These are phyloP conservation scores for Trichoderma harzianum DNA, from an alignment of 2,329 filamentous ascomycete genomes.

Conservation along the genomic window DNA sequence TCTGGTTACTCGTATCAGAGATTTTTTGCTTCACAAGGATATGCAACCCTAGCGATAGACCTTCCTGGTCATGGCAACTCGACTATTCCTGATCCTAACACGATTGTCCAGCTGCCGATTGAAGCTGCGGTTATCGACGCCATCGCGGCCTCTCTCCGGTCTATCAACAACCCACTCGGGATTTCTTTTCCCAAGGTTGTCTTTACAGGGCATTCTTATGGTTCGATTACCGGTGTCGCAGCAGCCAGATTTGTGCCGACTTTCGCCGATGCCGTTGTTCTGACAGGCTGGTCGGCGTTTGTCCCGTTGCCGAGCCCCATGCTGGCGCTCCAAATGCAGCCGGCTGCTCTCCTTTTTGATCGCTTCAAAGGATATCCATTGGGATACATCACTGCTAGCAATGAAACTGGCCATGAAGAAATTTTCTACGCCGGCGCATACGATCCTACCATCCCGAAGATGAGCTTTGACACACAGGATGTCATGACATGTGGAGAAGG, in stretches of 20 bases:
- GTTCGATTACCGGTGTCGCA: neutral
- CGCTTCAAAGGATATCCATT: neutral
- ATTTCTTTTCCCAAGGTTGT: neutral
- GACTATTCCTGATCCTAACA: neutral
- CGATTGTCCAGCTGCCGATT: neutral
- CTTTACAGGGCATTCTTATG: neutral
- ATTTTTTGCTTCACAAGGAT: conserved; percentile 1
- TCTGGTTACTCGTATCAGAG: neutral
- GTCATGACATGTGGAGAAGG: conserved; percentile 8
- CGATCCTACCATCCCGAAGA: neutral
- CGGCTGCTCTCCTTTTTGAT: neutral
- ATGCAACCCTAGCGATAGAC: neutral
- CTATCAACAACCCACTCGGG: neutral
- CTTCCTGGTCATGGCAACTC: neutral
- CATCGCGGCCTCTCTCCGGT: neutral
- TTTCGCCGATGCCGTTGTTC: neutral
- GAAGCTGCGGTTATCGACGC: neutral
- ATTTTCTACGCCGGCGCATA: neutral
- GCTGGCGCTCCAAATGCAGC: neutral
- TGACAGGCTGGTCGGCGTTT: conserved; percentile 1
- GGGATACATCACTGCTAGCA: neutral
- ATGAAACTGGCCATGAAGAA: neutral
- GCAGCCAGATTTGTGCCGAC: neutral
- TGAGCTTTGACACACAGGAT: neutral
- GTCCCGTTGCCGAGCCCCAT: neutral